These are phyloP conservation scores for Thalassiosira exigua DNA, from an alignment of 352 stramenopile genomes.

Conservation along the genomic window DNA sequence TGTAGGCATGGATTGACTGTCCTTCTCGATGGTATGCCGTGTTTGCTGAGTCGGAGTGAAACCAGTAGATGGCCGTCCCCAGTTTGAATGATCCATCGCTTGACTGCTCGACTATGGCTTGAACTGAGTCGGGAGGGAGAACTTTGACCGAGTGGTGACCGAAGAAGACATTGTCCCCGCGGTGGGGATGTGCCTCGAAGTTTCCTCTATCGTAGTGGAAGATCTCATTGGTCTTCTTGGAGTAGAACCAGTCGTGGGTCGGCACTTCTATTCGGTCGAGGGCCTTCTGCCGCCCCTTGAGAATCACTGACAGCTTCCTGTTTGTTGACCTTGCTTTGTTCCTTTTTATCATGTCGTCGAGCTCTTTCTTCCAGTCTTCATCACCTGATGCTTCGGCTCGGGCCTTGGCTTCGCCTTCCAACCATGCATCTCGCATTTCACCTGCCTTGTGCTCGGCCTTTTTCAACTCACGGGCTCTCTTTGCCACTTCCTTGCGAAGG, in stretches of 20 bases:
- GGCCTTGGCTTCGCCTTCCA: conserved; percentile 19
- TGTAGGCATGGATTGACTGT: too few species aligned
- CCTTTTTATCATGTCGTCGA: background rate
- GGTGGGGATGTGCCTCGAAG: conserved; percentile 3
- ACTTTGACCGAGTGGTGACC: conserved; percentile 21
- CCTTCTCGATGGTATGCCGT: too few species aligned
- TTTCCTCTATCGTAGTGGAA: conserved; percentile 10
- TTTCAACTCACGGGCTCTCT: background rate
- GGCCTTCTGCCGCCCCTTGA: too few species aligned
- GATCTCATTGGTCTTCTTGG: background rate
- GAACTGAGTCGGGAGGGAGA: conserved; percentile 7
- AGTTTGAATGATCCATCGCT: too few species aligned
- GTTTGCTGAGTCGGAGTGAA: too few species aligned
- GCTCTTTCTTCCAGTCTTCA: conserved; percentile 25
- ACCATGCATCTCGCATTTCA: conserved; percentile 14
- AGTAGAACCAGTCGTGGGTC: conserved; percentile 36
- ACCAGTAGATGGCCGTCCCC: too few species aligned
- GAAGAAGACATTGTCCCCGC: background rate
- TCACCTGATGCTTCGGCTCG: conserved; percentile 21
- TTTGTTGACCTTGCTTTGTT: background rate
- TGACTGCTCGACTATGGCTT: background rate
- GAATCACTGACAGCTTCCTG: background rate
- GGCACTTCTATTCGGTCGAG: too few species aligned
- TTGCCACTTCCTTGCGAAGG: background rate
- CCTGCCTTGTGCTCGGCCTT: conserved; percentile 12